These are phyloP conservation scores for Ochromonas danica DNA, from an alignment of 108 stramenopile species.

Conservation along the genomic window DNA sequence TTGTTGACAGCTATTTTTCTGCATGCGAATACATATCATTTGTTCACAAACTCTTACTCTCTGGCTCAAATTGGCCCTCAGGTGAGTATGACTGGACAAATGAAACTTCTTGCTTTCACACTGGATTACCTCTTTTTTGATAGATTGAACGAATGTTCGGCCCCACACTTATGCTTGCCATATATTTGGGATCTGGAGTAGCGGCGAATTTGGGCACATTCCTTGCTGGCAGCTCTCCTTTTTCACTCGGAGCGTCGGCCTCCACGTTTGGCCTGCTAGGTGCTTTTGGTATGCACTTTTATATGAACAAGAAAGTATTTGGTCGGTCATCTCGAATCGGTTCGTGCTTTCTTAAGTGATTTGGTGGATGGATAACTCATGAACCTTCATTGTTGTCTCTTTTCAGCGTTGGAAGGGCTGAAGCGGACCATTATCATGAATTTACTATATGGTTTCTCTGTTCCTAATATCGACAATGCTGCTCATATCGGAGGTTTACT, in stretches of 20 bases:
- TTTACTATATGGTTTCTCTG: not conserved
- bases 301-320: not conserved
- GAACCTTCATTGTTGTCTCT: not conserved
- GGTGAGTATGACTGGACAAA: not conserved
- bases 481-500: conserved; percentile 12
- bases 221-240: not conserved
- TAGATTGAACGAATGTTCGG: not conserved
- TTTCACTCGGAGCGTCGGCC: not conserved
- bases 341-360: not conserved
- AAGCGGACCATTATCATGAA: not conserved
- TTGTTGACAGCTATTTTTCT: not conserved
- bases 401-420: not conserved
- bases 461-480: conserved; percentile 10
- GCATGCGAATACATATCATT: not conserved
- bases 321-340: not conserved
- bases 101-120: not conserved
- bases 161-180: not conserved
- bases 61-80: not conserved
- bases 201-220: not conserved
- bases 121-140: not conserved
- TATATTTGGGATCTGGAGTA: not conserved
- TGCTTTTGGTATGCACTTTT: not conserved
- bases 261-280: not conserved
- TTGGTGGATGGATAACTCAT: not conserved
- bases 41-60: not conserved